Conservation (phyloP, 2,329 filamentous ascomycete species). For the Claviceps citrina region DNA sequence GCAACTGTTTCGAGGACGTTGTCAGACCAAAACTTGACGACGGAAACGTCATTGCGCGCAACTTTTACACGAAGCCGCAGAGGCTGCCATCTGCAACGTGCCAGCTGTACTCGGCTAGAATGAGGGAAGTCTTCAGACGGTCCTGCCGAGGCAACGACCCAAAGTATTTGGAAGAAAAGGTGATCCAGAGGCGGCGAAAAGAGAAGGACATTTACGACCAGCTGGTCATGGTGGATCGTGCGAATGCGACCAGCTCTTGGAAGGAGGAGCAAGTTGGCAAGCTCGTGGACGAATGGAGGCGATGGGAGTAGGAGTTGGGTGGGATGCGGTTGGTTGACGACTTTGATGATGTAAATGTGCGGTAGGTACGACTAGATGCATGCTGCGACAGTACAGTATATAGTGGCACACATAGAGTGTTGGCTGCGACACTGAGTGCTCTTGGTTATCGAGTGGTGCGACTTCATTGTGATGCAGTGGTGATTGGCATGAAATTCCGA, state of each 20-base stretch:
- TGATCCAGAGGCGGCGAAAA: constrained; percentile 42
- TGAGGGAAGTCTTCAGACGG: constrained; percentile 57
- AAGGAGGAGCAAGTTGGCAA: constrained; percentile 29
- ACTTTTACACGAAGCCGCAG: constrained; percentile 48
- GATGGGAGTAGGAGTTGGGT: constrained; percentile 31
- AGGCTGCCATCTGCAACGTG: constrained; percentile 44
- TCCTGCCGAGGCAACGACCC: constrained; percentile 54
- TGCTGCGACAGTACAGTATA: too few species aligned
- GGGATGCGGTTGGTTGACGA: not conserved
- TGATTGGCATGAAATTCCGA: too few species aligned
- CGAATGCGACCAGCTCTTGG: constrained; percentile 21
- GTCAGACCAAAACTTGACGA: constrained; percentile 52
- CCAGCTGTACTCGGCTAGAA: constrained; percentile 66
- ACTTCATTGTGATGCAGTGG: too few species aligned
- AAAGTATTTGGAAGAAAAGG: constrained; percentile 40
- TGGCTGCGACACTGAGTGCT: too few species aligned
- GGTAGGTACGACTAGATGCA: too few species aligned
- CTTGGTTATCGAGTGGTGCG: too few species aligned
- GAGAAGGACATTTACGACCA: constrained; percentile 44
- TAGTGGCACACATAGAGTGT: too few species aligned
- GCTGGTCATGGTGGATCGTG: constrained; percentile 28
- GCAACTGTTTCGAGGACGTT: constrained; percentile 70
- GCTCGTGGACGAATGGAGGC: constrained; percentile 40
- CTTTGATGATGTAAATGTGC: not conserved
- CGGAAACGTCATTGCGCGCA: constrained; percentile 39